These are phyloP conservation scores for Vanilla planifolia DNA, from an alignment of 106 monocot species.

Conservation along the genomic window DNA sequence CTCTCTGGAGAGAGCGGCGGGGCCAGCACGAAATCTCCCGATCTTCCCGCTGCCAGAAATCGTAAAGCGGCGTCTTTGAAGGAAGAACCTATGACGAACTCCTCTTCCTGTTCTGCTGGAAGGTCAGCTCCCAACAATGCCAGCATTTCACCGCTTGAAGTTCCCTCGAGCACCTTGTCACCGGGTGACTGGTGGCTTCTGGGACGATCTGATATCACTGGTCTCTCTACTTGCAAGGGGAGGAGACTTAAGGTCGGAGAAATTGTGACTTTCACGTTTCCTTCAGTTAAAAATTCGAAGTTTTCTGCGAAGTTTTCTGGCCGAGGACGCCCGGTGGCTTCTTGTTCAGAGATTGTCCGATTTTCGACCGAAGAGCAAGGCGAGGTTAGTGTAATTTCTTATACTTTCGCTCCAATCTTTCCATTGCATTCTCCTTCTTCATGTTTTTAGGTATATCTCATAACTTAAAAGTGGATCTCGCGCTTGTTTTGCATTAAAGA, in stretches of 20 bases:
- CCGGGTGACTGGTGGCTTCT: conserved; percentile 66
- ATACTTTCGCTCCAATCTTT: no score
- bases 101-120: not conserved
- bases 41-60: not conserved
- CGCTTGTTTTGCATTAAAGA: conserved; percentile 25
- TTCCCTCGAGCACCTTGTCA: not conserved
- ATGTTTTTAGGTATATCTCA: no score
- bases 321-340: conserved; percentile 25
- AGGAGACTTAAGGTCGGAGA: conserved; percentile 55
- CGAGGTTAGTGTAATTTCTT: conserved; percentile 33
- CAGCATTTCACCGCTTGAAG: not conserved
- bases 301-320: conserved; percentile 19
- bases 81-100: not conserved
- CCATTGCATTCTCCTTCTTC: no score
- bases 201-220: conserved; percentile 48
- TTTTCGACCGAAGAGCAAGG: conserved; percentile 63
- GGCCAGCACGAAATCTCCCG: conserved; percentile 1
- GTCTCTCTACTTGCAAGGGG: conserved; percentile 91
- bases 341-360: conserved; percentile 81
- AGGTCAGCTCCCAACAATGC: not conserved
- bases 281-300: conserved; percentile 6
- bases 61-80: not conserved
- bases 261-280: conserved; percentile 62
- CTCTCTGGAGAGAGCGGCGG: conserved; percentile 2
- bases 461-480: no score